A percentile compares a stretch with the other conserved stretches of the same genome.
Conservation (phyloP, 192 early-diverging fungal genomes). For the Podila verticillata region DNA sequence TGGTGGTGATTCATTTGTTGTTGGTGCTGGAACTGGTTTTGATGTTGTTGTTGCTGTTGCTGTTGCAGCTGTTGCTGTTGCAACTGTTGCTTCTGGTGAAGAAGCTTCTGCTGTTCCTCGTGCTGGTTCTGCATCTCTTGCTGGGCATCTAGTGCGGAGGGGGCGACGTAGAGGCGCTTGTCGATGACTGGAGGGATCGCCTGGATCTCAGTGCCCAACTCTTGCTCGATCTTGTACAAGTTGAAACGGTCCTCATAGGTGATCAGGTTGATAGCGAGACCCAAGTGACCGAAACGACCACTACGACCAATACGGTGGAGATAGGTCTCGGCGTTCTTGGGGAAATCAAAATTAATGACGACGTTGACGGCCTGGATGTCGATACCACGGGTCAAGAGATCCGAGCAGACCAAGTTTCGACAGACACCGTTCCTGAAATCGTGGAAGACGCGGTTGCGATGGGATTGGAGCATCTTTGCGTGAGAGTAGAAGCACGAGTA, state of each 20-base stretch:
- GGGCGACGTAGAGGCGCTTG: slow-evolving; percentile 88
- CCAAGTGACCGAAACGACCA: slow-evolving; percentile 95
- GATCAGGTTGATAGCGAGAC: slow-evolving; percentile 97
- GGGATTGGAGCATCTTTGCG: slow-evolving; percentile 97
- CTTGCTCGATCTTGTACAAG: slow-evolving; percentile 98
- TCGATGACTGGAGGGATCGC: slow-evolving; percentile 99
- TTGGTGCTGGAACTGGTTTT: slow-evolving; percentile 15
- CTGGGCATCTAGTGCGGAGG: slow-evolving; percentile 74
- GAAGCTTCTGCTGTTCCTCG: slow-evolving; percentile 56
- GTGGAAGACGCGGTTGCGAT: slow-evolving; percentile 99
- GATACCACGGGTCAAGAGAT: slow-evolving; percentile 97
- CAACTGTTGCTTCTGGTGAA: slow-evolving; percentile 46
- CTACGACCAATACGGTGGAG: slow-evolving; percentile 98
- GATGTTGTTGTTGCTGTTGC: slow-evolving; percentile 19
- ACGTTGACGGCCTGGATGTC: slow-evolving; percentile 99
- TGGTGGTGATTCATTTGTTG: slow-evolving; percentile 4
- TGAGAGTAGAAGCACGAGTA: slow-evolving; percentile 99
- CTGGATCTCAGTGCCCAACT: slow-evolving; percentile 97
- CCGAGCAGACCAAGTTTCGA: slow-evolving; percentile 97
- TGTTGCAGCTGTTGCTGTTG: slow-evolving; percentile 51
- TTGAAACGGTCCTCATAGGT: slow-evolving; percentile 98
- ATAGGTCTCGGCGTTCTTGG: slow-evolving; percentile 99
- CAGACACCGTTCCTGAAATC: slow-evolving; percentile 99
- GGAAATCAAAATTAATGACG: slow-evolving; percentile 99
- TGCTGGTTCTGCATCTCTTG: slow-evolving; percentile 55